Evolutionary conservation across 192 early-diverging fungal species (phyloP).

Genomic region (Spizellomyces sp.): DNA sequence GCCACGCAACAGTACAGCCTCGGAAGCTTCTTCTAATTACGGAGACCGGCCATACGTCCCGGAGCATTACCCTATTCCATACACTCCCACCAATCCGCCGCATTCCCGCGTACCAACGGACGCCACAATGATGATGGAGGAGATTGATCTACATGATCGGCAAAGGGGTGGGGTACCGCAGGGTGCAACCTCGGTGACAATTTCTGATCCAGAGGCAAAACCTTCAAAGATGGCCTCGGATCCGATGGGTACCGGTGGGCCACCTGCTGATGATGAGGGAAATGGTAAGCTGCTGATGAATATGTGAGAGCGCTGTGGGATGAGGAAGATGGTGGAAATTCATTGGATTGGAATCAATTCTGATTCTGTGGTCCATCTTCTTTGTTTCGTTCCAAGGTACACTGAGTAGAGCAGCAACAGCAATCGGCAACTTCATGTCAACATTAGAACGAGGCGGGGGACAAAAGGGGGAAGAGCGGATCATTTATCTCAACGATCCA

Average conservation of each 20-base stretch:
- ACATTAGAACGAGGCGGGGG: slow-evolving; percentile 6
- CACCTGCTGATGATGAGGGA: not conserved
- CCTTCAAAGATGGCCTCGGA: slow-evolving; percentile 18
- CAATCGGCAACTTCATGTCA: slow-evolving; percentile 8
- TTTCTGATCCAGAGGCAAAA: not conserved
- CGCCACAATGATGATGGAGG: slow-evolving; percentile 7
- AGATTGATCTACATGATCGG: not conserved
- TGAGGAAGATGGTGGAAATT: not conserved
- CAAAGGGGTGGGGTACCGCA: not conserved
- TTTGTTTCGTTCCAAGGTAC: not conserved
- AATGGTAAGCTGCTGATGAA: not conserved
- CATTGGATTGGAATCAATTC: not conserved
- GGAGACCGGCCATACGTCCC: no score
- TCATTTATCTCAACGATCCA: slow-evolving; percentile 86
- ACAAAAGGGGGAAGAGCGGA: slow-evolving; percentile 48
- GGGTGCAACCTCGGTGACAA: not conserved
- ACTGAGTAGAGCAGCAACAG: slow-evolving; percentile 14
- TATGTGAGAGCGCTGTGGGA: not conserved
- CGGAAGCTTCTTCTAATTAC: no score
- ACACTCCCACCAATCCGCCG: no score
- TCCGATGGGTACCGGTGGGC: slow-evolving; percentile 16
- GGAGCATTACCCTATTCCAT: no score
- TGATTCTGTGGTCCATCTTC: not conserved
- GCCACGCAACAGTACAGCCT: no score
- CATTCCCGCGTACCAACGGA: no score